phyloP scores from a whole-genome alignment of 2,329 filamentous ascomycete species.

The Alternaria novae-zelandiae region DNA sequence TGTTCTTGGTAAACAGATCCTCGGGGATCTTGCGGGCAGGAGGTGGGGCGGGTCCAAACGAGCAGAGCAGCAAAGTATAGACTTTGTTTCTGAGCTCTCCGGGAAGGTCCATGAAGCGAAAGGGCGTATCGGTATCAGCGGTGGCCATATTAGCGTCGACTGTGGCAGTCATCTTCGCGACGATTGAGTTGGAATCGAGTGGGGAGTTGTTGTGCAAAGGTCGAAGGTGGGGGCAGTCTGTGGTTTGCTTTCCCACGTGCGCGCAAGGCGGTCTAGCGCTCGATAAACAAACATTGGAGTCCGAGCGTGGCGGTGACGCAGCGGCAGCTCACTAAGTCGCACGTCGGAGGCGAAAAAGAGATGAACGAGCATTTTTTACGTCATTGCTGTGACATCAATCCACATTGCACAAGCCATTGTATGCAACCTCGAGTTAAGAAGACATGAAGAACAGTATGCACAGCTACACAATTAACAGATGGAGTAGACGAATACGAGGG shows the following conservation, averaged over 20 bases:
- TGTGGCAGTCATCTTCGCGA: background rate
- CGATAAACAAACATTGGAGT: background rate
- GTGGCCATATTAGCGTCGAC: background rate
- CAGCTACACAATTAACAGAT: background rate
- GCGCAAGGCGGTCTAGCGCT: background rate
- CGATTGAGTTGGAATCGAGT: background rate
- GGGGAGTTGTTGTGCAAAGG: background rate
- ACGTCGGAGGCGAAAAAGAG: background rate
- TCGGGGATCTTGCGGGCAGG: rapidly evolving
- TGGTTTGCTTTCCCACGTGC: background rate
- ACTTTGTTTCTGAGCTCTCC: conserved; percentile 20
- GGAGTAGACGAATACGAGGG: background rate
- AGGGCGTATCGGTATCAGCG: background rate
- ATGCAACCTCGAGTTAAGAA: no score
- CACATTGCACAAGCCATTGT: no score
- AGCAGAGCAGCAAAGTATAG: conserved; percentile 13
- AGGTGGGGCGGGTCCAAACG: background rate
- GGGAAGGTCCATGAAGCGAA: conserved; percentile 18
- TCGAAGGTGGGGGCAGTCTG: background rate
- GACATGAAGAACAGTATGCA: no score
- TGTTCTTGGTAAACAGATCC: rapidly evolving
- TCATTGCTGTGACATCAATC: no score
- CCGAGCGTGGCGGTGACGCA: background rate
- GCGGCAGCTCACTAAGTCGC: background rate
- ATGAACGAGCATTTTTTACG: no score